Evolutionary conservation across 148 eudicot genomes (phyloP), one percentile per base, ranked within the genome.

Genomic region (Cornus controversa): DNA sequence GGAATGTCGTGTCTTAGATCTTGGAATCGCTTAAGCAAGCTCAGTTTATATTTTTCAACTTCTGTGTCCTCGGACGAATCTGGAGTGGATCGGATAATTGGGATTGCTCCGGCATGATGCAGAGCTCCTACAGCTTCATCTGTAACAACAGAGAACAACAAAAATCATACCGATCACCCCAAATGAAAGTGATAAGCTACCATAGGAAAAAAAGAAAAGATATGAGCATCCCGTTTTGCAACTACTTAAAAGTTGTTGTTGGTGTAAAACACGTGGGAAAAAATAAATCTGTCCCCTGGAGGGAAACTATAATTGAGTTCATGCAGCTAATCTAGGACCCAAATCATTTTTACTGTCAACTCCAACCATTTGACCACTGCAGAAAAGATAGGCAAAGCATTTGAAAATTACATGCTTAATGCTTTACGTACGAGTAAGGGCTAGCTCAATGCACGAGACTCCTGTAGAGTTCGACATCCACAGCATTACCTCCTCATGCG

Each of bases 91-190:
- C 64, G 87, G 74, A 94, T 85, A 18, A 89, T 86, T 15, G 90
- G 26, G 70, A 90, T 15, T 16, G 89, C 98, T 81, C 97, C 96
- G 66, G 94, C 92, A 71, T 81, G 80, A 70, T 87, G 91, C 75
- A 94, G 83, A 53, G 79, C 89, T 80, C 75, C 78, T 63, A 81
- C 89, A 74, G 87, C 98, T 75, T 84, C 86, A 66, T 90, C 98
- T 94, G 91, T 83, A 81, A 36, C 26, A 42, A 76, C 26, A 72
- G 29, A 34, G 18, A 36, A 62, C 25, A 50, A 66, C 47, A 60
- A 54, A 63, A 4, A 28, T 75, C 75, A 74, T 54, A 13, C 36
- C 53, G 10, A 69, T 64, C 68, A 69, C 24, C 22, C 47, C 73
- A 24, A 26, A 69, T 22, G 25, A 18, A 42, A 20, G 15, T 25